These are phyloP conservation scores for Cercospora nicotianae DNA, from an alignment of 2,329 filamentous ascomycete species.

Conservation along the genomic window DNA sequence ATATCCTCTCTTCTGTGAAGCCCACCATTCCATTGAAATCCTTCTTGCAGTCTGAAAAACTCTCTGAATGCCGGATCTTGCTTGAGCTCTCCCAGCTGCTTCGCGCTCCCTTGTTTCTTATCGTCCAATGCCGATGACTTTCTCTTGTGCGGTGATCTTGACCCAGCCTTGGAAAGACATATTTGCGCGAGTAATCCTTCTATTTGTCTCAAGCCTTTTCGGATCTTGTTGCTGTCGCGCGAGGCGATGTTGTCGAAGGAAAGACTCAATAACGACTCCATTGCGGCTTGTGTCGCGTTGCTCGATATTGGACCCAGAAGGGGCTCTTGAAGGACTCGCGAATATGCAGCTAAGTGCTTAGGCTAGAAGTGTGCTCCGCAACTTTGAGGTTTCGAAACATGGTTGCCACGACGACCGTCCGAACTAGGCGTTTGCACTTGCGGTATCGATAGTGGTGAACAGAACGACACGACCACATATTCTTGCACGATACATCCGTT, in stretches of 20 bases:
- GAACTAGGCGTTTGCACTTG: neutral
- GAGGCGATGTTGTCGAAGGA: constrained; percentile 97
- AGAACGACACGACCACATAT: neutral
- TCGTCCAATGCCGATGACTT: constrained; percentile 40
- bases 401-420: constrained; percentile 1
- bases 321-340: constrained; percentile 10
- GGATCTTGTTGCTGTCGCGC: constrained; percentile 83
- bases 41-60: constrained; percentile 95
- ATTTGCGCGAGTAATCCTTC: constrained; percentile 93
- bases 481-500: neutral
- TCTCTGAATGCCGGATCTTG: constrained; percentile 88
- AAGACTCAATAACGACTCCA: constrained; percentile 89
- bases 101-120: constrained; percentile 43
- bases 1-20: constrained; percentile 17
- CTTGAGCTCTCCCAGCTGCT: constrained; percentile 67
- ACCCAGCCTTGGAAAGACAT: constrained; percentile 65
- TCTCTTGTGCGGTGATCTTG: constrained; percentile 40
- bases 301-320: constrained; percentile 18
- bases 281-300: constrained; percentile 43
- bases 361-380: constrained; percentile 12
- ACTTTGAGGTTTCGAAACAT: neutral
- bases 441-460: neutral
- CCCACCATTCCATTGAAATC: constrained; percentile 90
- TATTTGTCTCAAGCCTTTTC: constrained; percentile 90
- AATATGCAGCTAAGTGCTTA: constrained; percentile 24